Evolutionary conservation across 805 yeast species (phyloP).

Genomic region (Wickerhamiella bombiphila): DNA sequence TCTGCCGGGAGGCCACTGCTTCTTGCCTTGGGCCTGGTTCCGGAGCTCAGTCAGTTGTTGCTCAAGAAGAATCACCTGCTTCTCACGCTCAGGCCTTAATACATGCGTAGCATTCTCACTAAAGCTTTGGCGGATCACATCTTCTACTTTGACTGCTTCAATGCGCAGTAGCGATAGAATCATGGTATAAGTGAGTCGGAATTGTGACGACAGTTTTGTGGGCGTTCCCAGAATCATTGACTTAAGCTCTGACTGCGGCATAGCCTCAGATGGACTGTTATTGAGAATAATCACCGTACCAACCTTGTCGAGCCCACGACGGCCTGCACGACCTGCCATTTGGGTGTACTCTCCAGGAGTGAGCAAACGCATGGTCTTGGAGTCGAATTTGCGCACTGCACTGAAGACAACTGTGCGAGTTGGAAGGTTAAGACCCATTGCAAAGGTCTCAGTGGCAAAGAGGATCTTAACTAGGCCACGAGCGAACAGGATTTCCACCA

Average conservation of each 20-base stretch:
- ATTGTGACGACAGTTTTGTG: slow-evolving; percentile 79
- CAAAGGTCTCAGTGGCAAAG: slow-evolving; percentile 96
- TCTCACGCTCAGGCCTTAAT: slow-evolving; percentile 71
- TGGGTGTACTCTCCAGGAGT: slow-evolving; percentile 96
- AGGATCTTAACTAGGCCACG: slow-evolving; percentile 73
- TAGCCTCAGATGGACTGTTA: slow-evolving; percentile 18
- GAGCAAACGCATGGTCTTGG: slow-evolving; percentile 62
- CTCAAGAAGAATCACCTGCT: slow-evolving; percentile 34
- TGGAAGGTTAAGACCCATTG: slow-evolving; percentile 95
- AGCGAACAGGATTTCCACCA: slow-evolving; percentile 83
- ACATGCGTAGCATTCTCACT: slow-evolving; percentile 82
- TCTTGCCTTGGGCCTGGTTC: not conserved
- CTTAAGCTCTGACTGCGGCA: slow-evolving; percentile 39
- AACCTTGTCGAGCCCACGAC: slow-evolving; percentile 84
- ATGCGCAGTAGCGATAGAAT: slow-evolving; percentile 74
- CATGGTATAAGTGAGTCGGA: slow-evolving; percentile 91
- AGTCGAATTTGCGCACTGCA: slow-evolving; percentile 80
- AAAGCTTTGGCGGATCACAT: slow-evolving; percentile 92
- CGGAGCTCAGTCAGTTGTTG: not conserved
- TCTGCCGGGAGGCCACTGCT: not conserved
- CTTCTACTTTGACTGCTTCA: slow-evolving; percentile 93
- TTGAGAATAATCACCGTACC: slow-evolving; percentile 94
- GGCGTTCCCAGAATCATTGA: slow-evolving; percentile 80
- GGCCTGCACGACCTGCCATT: slow-evolving; percentile 98
- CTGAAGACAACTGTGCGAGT: slow-evolving; percentile 92